Conservation (phyloP, 208 protist genomes). For the Trypanosoma avium region DNA sequence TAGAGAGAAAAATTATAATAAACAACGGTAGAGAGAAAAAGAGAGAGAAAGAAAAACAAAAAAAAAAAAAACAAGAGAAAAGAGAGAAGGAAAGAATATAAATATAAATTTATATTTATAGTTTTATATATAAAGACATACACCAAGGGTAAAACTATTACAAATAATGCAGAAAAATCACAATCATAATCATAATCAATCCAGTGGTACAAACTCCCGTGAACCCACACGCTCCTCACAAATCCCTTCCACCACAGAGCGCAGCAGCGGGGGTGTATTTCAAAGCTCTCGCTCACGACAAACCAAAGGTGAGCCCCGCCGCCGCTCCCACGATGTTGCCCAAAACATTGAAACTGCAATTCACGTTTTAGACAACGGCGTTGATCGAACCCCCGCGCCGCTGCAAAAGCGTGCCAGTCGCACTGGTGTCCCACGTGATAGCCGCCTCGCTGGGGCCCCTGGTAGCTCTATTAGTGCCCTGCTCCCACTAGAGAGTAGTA, state of each 20-base stretch:
- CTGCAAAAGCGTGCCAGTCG: constrained; percentile 44
- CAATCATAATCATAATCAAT: background rate
- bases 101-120: too few species aligned
- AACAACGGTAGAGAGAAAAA: too few species aligned
- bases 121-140: too few species aligned
- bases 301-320: constrained; percentile 35
- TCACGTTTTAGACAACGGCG: constrained; percentile 82
- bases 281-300: constrained; percentile 22
- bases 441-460: background rate
- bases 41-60: background rate
- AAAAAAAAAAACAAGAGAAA: constrained; percentile 1
- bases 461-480: constrained; percentile 8
- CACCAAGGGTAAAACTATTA: too few species aligned
- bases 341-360: constrained; percentile 55
- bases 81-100: background rate
- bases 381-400: constrained; percentile 84
- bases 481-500: constrained; percentile 32
- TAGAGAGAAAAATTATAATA: too few species aligned
- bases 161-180: too few species aligned
- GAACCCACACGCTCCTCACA: background rate
- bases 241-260: background rate
- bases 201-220: background rate
- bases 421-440: constrained; percentile 25
- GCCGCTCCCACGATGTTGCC: constrained; percentile 44
- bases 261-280: background rate